Base-by-base conservation (phyloP, 2,329 filamentous ascomycete species). In the Fusarium subtropicale region DNA sequence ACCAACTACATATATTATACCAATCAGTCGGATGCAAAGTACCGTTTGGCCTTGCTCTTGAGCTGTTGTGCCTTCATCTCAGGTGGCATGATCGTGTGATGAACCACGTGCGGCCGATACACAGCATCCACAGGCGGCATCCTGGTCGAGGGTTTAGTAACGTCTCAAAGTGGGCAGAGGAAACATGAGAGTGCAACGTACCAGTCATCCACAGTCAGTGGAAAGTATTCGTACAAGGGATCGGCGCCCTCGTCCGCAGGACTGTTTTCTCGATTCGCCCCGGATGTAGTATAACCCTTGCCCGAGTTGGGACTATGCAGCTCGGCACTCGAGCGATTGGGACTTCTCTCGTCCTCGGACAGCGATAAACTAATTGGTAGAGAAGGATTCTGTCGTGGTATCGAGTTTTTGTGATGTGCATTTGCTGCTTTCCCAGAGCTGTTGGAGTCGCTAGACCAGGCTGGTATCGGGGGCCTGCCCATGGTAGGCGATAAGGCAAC, bases 221-320 rank as follows among this genome's bases (percentile, higher is more conserved):
- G 94, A 69, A 98, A 97, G 77, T 98, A 97, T 80, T 98, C 94
- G 77, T 97, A 97, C 20, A 97, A 82, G 69, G 94, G 83, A 79
- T 97, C 94, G 1, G 90, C 90, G 71, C 90, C 91, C 72, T 91
- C 91, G 73, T 97, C 93, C 69, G 90, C 81, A 34, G 92, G 85
- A 76, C 91, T 90, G 76, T 87, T 86, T 71, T 84, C 85, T 46
- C 75, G 71, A 54, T 79, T 79, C 24, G 80, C 79, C 7, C 76
- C 79, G 3, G 76, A 74, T 12, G 75, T 72, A 8, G 76, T 68
- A 62, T 77, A 68, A 60, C 78, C 70, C 69, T 83, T 85, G n/a
- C 78, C 68, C n/a, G 81, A 79, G 46, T 81, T 81, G 3, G 86
- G 86, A 66, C 86, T 88, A 28, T 84, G 81, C 41, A 84, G 74